Conservation (phyloP, 805 yeast species). For the Maudiozyma saulgeensis region DNA sequence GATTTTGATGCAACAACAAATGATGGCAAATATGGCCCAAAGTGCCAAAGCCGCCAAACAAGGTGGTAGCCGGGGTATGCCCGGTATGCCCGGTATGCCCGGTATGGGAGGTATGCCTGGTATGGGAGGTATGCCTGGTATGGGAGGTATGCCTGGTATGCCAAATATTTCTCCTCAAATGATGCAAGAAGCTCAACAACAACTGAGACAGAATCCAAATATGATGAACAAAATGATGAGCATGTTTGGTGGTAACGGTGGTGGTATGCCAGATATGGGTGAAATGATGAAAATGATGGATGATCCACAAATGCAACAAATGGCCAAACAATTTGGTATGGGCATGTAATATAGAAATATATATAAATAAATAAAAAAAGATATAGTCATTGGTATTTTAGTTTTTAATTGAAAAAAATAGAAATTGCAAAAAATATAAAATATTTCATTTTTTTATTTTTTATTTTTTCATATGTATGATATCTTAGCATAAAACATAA, state of each 20-base stretch:
- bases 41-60: slow-evolving; percentile 38
- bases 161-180: slow-evolving; percentile 39
- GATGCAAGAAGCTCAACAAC: slow-evolving; percentile 47
- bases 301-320: slow-evolving; percentile 37
- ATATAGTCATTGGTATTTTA: not conserved
- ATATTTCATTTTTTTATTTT: not conserved
- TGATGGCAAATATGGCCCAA: slow-evolving; percentile 92
- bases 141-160: slow-evolving; percentile 49
- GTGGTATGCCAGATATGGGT: slow-evolving; percentile 62
- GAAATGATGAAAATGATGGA: slow-evolving; percentile 55
- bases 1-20: slow-evolving; percentile 81
- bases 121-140: slow-evolving; percentile 53
- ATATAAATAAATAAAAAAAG: not conserved
- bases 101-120: slow-evolving; percentile 53
- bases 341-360: slow-evolving; percentile 11
- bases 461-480: not conserved
- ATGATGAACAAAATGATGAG: slow-evolving; percentile 66
- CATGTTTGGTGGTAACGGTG: slow-evolving; percentile 53
- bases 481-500: not conserved
- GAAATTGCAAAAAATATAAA: not conserved
- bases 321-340: slow-evolving; percentile 42
- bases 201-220: slow-evolving; percentile 60
- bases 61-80: slow-evolving; percentile 31
- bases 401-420: not conserved
- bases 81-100: slow-evolving; percentile 49